Evolutionary conservation across 768 basidiomycete species (phyloP), one percentile per base, ranked within the genome.

Genomic region (Leccinum subtestaceum): DNA sequence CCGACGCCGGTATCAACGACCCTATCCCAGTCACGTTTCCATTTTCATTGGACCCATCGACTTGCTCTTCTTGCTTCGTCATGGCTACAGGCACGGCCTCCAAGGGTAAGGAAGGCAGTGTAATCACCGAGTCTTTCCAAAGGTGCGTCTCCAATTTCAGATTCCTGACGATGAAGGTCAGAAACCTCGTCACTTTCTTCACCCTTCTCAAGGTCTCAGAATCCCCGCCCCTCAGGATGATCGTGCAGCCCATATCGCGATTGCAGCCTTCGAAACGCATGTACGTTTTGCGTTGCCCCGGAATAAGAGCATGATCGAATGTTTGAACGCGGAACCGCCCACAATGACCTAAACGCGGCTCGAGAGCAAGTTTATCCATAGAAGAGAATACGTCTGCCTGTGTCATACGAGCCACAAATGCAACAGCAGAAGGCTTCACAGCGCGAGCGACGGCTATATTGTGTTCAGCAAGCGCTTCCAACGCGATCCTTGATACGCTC

Each of bases 221-320:
- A 67, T 95, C 84, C 4, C 85, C 95, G 10, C 97, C 97, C 46
- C 97, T 84, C 49, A 99, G 73, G 40, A 98, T 81, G 64, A 99
- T 88, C 2, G 97, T 98, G 63, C 95, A 98, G 0, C 95, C 95
- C 83, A 93, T 89, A 62, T 97, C 93, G 52, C 84, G 83, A 68
- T 84, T 89, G 67, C 95, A 97, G 2, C 96, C 96, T 74, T 99
- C 97, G 67, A 99, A 98, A 1, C 97, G 88, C 93, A 99, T 95
- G 69, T 93, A 91, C 0, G 96, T 93, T 78, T 99, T 99, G 57
- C 97, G 82, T 17, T 83, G 83, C 19, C 94, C 95, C n/a, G 95
- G 94, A 45, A 98, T 99, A 43, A 95, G 79, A 12, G 85, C 81
- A 72, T 99, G 95, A 62, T 98, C 96, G 70, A 90, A 98, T 0